Evolutionary conservation across 805 yeast genomes (phyloP), one percentile per base, ranked within the genome.

Genomic region (Monosporozyma servazzii): DNA sequence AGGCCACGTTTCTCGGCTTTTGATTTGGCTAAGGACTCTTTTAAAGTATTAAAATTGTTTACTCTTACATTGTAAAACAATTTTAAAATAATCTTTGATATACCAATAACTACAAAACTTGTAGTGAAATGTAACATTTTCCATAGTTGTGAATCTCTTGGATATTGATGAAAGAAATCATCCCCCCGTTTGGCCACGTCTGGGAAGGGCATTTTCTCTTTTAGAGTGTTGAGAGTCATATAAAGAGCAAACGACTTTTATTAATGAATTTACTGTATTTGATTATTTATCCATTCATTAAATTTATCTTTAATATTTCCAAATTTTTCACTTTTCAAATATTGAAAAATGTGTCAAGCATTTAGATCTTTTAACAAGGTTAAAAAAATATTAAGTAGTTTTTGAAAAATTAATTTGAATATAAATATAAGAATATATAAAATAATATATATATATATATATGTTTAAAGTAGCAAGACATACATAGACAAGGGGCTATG

Each of bases 161-260:
- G 90, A 56, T 80, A 84, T 42, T 78, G 76, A 2, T 68, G 54
- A 18, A 88, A 75, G 61, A 83, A 82, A 29, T 81, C 86, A 55
- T 84, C 86, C 4, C 96, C 96, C 52, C 89, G 71, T 55, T 76
- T 71, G 47, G 86, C 67, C 27, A 86, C 93, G 56, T 77, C 82
- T 42, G 78, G 79, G 55, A 79, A 77, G 0, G 91, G 83, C 93
- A 86, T 86, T 18, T 20, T 31, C 15, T 31, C 18, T 18, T 37
- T 11, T 30, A 11, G 5, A 4, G 13, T 11, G 33, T 7, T 15
- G 40, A n/a, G 40, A n/a, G 6, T 33, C n/a, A n/a, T 33, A 33
- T 33, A 33, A 9, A 11, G 7, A n/a, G n/a, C n/a, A n/a, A n/a
- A n/a, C n/a, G n/a, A n/a, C n/a, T n/a, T n/a, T n/a, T n/a, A n/a